phyloP scores from a whole-genome alignment of 2,329 filamentous ascomycete genomes.

The Sporothrix mexicana region DNA sequence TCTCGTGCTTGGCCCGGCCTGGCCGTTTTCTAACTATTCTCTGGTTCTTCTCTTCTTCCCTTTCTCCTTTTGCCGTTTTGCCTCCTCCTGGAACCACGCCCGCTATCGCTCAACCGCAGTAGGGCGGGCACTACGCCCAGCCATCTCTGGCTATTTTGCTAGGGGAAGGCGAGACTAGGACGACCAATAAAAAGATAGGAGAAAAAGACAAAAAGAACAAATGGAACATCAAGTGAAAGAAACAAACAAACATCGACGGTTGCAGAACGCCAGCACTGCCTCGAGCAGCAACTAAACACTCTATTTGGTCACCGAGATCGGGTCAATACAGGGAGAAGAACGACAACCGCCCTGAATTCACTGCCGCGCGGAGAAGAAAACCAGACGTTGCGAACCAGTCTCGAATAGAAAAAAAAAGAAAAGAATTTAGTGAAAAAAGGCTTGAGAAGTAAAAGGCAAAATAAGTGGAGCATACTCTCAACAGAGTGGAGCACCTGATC shows the following conservation, averaged over 20 bases:
- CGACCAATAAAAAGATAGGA: neutral
- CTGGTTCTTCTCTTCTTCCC: too few relatives aligned
- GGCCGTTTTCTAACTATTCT: neutral
- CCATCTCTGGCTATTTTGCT: neutral
- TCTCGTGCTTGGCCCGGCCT: slow-evolving; percentile 13
- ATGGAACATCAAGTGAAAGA: neutral
- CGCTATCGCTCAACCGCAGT: neutral
- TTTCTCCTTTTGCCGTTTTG: neutral
- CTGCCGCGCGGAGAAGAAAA: neutral
- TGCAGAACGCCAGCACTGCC: slow-evolving; percentile 25
- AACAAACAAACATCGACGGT: neutral
- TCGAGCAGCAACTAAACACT: neutral
- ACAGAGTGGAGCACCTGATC: neutral
- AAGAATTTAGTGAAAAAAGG: slow-evolving; percentile 4
- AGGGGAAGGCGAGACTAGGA: neutral
- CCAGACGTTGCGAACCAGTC: neutral
- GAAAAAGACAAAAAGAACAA: neutral
- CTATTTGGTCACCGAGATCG: slow-evolving; percentile 11
- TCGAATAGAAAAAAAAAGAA: neutral
- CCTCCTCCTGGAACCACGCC: slow-evolving; percentile 20
- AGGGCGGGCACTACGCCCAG: neutral
- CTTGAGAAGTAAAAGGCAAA: neutral
- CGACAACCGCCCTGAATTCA: neutral
- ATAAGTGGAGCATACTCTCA: neutral
- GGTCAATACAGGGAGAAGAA: neutral